Conservation (phyloP, 208 protist species). For the Porcisia hertigi region DNA sequence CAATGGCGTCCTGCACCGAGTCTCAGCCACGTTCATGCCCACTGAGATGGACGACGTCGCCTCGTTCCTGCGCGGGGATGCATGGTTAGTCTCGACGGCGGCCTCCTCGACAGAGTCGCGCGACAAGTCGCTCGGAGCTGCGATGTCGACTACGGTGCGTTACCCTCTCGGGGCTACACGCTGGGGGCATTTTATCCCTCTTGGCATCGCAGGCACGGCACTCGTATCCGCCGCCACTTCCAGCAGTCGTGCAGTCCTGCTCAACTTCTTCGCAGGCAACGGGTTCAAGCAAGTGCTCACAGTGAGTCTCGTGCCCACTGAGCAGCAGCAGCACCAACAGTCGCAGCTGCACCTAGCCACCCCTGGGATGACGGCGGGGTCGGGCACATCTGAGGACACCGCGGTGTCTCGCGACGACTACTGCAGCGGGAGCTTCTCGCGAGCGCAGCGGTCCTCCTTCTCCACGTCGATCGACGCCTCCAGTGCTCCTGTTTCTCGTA, state of each 20-base stretch:
- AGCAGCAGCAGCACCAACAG: slow-evolving; percentile 21
- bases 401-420: not conserved
- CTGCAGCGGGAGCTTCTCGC: not conserved
- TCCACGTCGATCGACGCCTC: not conserved
- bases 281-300: slow-evolving; percentile 52
- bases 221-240: slow-evolving; percentile 46
- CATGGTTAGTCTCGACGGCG: slow-evolving; percentile 13
- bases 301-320: slow-evolving; percentile 40
- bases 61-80: slow-evolving; percentile 47
- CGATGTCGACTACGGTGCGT: slow-evolving; percentile 1
- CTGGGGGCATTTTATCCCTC: slow-evolving; percentile 62
- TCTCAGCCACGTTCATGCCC: slow-evolving; percentile 61
- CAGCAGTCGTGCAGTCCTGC: slow-evolving; percentile 40
- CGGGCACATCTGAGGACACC: not conserved
- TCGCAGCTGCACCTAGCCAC: not conserved
- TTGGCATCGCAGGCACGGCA: slow-evolving; percentile 56
- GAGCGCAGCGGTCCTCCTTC: not conserved
- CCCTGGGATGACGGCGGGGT: not conserved
- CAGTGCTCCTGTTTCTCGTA: not conserved
- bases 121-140: not conserved
- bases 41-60: slow-evolving; percentile 58
- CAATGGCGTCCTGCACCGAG: slow-evolving; percentile 40
- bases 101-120: not conserved
- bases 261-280: slow-evolving; percentile 44
- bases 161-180: slow-evolving; percentile 31